A percentile compares a stretch with the other conserved stretches of the same genome.
Conservation (phyloP, 2,329 filamentous ascomycete species). For the Lachnellula occidentalis region DNA sequence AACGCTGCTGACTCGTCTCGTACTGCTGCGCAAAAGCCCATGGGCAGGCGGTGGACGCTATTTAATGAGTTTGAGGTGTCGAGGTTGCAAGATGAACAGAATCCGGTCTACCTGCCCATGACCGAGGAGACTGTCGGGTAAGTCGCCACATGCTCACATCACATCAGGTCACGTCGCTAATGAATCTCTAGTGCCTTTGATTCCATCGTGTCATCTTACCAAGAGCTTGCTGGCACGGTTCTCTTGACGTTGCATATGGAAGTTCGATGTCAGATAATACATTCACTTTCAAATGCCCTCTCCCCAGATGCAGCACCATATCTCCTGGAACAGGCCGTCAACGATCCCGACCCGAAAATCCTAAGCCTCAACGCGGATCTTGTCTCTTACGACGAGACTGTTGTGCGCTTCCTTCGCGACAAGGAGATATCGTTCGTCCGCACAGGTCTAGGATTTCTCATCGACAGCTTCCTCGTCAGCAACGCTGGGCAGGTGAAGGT, state of each 20-base stretch:
- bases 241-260: slow-evolving; percentile 86
- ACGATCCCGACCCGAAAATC: slow-evolving; percentile 73
- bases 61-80: slow-evolving; percentile 52
- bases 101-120: slow-evolving; percentile 77
- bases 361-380: slow-evolving; percentile 79
- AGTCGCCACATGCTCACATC: slow-evolving; percentile 31
- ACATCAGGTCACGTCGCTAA: not conserved
- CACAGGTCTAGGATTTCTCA: slow-evolving; percentile 67
- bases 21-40: slow-evolving; percentile 25
- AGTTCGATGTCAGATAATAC: slow-evolving; percentile 76
- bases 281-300: slow-evolving; percentile 63
- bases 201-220: slow-evolving; percentile 75
- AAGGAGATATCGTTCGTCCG: slow-evolving; percentile 72
- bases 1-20: slow-evolving; percentile 63
- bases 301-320: slow-evolving; percentile 58
- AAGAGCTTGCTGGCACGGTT: slow-evolving; percentile 71
- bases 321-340: slow-evolving; percentile 64
- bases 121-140: slow-evolving; percentile 78
- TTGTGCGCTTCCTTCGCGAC: slow-evolving; percentile 65
- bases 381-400: slow-evolving; percentile 80
- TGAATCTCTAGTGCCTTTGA: slow-evolving; percentile 65
- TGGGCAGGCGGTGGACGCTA: slow-evolving; percentile 74
- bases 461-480: slow-evolving; percentile 72
- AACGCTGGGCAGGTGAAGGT: slow-evolving; percentile 66
- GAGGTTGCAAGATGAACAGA: slow-evolving; percentile 54